phyloP scores from a whole-genome alignment of 352 stramenopile species.

The Pythium aquatile region DNA sequence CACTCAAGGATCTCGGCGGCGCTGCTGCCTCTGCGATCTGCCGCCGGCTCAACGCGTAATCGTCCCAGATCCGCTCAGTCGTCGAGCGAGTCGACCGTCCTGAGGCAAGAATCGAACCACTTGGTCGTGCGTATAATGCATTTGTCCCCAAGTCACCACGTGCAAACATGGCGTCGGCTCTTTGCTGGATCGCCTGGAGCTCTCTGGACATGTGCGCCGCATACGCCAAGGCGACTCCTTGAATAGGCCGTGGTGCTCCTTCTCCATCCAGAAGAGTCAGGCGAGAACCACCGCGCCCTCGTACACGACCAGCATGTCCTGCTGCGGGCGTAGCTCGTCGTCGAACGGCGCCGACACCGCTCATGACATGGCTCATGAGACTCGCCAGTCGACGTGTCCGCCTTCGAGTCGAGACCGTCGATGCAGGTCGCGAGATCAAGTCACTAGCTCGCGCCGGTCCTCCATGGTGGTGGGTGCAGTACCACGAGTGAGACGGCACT shows the following conservation, averaged over 20 bases:
- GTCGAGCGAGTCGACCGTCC: conserved; percentile 24
- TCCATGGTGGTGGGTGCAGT: conserved; percentile 51
- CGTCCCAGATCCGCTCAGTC: conserved; percentile 62
- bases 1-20: conserved; percentile 9
- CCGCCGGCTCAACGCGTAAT: conserved; percentile 50
- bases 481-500: conserved; percentile 68
- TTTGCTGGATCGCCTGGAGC: conserved; percentile 64
- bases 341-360: conserved; percentile 14
- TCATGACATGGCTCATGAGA: conserved; percentile 73
- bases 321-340: conserved; percentile 20
- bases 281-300: conserved; percentile 23
- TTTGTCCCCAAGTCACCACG: conserved; percentile 53
- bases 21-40: conserved; percentile 32
- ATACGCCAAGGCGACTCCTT: conserved; percentile 63
- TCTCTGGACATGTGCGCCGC: conserved; percentile 77
- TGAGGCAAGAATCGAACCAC: conserved; percentile 17
- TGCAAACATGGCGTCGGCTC: conserved; percentile 73
- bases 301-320: background rate
- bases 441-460: conserved; percentile 47
- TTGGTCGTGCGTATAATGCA: conserved; percentile 35
- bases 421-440: conserved; percentile 46
- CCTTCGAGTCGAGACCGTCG: conserved; percentile 60
- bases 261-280: conserved; percentile 21
- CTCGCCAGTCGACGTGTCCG: conserved; percentile 59
- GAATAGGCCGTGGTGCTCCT: conserved; percentile 37